Conservation (phyloP, 2,329 filamentous ascomycete genomes). For the Penicillium italicum region DNA sequence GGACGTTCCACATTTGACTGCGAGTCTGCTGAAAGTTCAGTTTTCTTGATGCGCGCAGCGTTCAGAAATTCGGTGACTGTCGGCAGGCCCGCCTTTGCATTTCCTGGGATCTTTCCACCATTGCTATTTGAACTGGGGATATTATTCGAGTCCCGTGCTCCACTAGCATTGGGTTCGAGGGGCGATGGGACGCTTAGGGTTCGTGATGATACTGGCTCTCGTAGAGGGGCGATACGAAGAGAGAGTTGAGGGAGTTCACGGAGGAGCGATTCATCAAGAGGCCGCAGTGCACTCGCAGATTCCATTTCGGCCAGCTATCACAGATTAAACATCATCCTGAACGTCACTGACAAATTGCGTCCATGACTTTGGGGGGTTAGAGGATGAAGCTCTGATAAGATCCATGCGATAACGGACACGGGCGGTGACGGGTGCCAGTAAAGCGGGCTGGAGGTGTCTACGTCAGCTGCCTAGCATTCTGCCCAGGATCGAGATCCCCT, state of each 20-base stretch:
- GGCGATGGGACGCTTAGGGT: slow-evolving; percentile 42
- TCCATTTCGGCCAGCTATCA: slow-evolving; percentile 3
- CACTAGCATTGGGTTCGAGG: slow-evolving; percentile 44
- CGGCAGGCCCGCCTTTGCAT: slow-evolving; percentile 27
- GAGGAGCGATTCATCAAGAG: slow-evolving; percentile 42
- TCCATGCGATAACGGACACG: slow-evolving; percentile 6
- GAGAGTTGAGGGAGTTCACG: slow-evolving; percentile 43
- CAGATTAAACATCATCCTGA: slow-evolving; percentile 2
- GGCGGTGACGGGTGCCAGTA: slow-evolving; percentile 12
- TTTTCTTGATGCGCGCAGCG: slow-evolving; percentile 36
- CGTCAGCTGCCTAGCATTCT: slow-evolving; percentile 8
- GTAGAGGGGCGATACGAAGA: slow-evolving; percentile 48
- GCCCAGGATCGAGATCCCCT: not conserved
- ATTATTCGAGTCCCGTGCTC: slow-evolving; percentile 30
- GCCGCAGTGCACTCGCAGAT: slow-evolving; percentile 22
- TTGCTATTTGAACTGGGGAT: slow-evolving; percentile 28
- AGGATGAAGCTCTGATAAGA: slow-evolving; percentile 11
- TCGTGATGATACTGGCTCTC: slow-evolving; percentile 44
- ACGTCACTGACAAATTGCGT: slow-evolving; percentile 3
- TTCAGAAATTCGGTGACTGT: slow-evolving; percentile 37
- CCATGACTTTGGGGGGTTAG: not conserved
- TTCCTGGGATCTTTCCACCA: slow-evolving; percentile 32
- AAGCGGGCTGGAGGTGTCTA: slow-evolving; percentile 3
- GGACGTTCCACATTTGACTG: slow-evolving; percentile 36
- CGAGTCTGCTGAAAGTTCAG: slow-evolving; percentile 30